A percentile compares a stretch with the other conserved stretches of the same genome.
Conservation (phyloP, 768 basidiomycete species). For the Tricholoma sp. region DNA sequence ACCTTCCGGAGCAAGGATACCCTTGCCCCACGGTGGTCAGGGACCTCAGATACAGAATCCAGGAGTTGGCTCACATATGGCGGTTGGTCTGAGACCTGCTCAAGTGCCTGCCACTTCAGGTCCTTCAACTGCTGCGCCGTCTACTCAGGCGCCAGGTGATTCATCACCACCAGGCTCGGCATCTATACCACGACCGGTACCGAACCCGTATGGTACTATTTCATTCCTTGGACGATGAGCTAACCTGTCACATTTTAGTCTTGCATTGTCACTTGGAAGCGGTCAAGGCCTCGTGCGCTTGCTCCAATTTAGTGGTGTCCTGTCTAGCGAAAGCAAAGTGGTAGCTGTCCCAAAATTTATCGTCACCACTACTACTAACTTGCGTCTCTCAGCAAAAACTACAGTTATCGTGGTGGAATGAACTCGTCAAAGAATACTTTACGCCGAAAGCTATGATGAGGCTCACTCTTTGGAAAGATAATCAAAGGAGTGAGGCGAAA, state of each 20-base stretch:
- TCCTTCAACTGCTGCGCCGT: conserved; percentile 16
- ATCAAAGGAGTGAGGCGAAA: conserved; percentile 71
- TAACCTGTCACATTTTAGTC: conserved; percentile 6
- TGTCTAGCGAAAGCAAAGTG: conserved; percentile 48
- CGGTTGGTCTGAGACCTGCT: conserved; percentile 25
- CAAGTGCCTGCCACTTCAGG: conserved; percentile 15
- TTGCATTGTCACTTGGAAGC: conserved; percentile 31
- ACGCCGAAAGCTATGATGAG: conserved; percentile 67
- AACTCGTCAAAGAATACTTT: conserved; percentile 64
- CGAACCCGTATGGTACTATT: conserved; percentile 8
- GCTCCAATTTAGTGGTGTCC: conserved; percentile 63
- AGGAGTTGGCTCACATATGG: conserved; percentile 20
- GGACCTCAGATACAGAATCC: conserved; percentile 19
- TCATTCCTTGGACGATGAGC: conserved; percentile 4
- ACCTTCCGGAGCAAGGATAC: conserved; percentile 9
- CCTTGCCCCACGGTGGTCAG: conserved; percentile 9
- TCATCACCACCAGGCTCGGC: conserved; percentile 13
- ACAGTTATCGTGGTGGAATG: conserved; percentile 62
- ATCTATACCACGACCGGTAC: conserved; percentile 8
- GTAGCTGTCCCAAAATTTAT: conserved; percentile 26
- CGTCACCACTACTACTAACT: conserved; percentile 4
- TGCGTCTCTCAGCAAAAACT: conserved; percentile 41
- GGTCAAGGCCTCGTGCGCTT: conserved; percentile 65
- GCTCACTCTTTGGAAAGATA: conserved; percentile 86
- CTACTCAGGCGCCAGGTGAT: conserved; percentile 20